Conservation (phyloP, 208 protist species). For the Trypanosomatidae sp. region DNA sequence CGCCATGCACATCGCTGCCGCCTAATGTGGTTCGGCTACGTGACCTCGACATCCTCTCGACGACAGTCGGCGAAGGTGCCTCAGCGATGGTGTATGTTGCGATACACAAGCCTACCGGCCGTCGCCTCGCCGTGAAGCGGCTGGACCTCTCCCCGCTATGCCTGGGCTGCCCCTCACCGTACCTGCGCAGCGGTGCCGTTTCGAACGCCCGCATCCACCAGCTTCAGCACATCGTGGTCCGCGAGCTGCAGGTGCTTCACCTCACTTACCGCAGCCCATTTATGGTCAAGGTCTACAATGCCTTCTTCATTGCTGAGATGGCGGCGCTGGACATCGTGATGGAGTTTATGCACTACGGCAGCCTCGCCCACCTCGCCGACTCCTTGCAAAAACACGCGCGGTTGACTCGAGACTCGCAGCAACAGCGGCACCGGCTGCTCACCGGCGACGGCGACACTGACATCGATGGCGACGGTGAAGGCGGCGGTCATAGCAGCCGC, state of each 20-base stretch:
- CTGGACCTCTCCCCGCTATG: conserved; percentile 73
- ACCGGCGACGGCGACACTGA: conserved; percentile 7
- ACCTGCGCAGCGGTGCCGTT: conserved; percentile 15
- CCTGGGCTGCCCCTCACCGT: conserved; percentile 22
- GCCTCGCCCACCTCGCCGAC: conserved; percentile 56
- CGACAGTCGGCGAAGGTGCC: conserved; percentile 59
- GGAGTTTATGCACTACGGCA: conserved; percentile 92
- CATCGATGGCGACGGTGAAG: not conserved
- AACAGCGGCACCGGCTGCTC: conserved; percentile 24
- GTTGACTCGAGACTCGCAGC: conserved; percentile 24
- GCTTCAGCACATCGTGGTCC: conserved; percentile 70
- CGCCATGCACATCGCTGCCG: conserved; percentile 14
- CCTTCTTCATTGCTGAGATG: conserved; percentile 61
- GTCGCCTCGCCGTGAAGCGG: conserved; percentile 77
- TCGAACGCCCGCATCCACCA: conserved; percentile 40
- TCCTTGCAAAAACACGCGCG: conserved; percentile 41
- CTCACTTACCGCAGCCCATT: conserved; percentile 83
- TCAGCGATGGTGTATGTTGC: conserved; percentile 76
- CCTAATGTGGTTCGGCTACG: conserved; percentile 55
- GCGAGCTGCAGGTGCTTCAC: conserved; percentile 88
- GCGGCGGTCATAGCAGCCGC: conserved; percentile 3
- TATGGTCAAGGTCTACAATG: conserved; percentile 92
- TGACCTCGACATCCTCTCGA: conserved; percentile 51
- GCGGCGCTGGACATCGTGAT: conserved; percentile 83
- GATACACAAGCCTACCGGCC: conserved; percentile 63